Evolutionary conservation across 2,329 filamentous ascomycete genomes (phyloP).

Genomic region (Zymoseptoria passerinii): DNA sequence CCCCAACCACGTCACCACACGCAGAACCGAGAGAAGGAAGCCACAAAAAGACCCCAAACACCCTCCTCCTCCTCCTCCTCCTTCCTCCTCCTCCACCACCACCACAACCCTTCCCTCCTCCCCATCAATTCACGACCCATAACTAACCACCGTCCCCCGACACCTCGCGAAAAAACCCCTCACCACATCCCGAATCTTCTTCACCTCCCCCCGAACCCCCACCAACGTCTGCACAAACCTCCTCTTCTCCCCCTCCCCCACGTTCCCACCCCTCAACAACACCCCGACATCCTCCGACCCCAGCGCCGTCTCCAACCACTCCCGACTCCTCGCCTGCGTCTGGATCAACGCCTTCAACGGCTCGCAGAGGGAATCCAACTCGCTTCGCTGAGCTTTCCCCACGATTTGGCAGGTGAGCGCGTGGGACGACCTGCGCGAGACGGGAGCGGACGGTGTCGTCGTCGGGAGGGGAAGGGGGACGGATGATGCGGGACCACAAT

Average conservation of each 20-base stretch:
- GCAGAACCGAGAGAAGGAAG: too few relatives aligned
- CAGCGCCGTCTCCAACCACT: slow-evolving; percentile 50
- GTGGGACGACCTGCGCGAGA: slow-evolving; percentile 39
- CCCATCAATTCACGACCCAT: neutral
- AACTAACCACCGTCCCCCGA: slow-evolving; percentile 37
- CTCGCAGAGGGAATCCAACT: slow-evolving; percentile 62
- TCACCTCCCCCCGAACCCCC: slow-evolving; percentile 52
- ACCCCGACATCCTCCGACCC: slow-evolving; percentile 43
- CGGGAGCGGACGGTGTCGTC: slow-evolving; percentile 14
- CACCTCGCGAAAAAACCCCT: slow-evolving; percentile 66
- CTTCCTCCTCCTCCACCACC: too few relatives aligned
- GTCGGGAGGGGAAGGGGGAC: slow-evolving; percentile 30
- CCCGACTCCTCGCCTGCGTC: slow-evolving; percentile 21
- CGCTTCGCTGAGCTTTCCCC: slow-evolving; percentile 60
- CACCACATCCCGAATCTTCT: slow-evolving; percentile 58
- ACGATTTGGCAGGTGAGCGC: slow-evolving; percentile 58
- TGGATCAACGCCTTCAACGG: slow-evolving; percentile 57
- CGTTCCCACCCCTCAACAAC: slow-evolving; percentile 40
- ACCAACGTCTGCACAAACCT: slow-evolving; percentile 60
- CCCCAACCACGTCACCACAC: too few relatives aligned
- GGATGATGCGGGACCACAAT: slow-evolving; percentile 59
- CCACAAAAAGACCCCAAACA: too few relatives aligned
- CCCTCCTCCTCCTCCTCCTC: too few relatives aligned
- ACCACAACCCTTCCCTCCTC: too few relatives aligned
- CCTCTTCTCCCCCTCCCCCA: slow-evolving; percentile 51